These are phyloP conservation scores for Vachellia pachyceras DNA, from an alignment of 306 rosid species.

Conservation along the genomic window DNA sequence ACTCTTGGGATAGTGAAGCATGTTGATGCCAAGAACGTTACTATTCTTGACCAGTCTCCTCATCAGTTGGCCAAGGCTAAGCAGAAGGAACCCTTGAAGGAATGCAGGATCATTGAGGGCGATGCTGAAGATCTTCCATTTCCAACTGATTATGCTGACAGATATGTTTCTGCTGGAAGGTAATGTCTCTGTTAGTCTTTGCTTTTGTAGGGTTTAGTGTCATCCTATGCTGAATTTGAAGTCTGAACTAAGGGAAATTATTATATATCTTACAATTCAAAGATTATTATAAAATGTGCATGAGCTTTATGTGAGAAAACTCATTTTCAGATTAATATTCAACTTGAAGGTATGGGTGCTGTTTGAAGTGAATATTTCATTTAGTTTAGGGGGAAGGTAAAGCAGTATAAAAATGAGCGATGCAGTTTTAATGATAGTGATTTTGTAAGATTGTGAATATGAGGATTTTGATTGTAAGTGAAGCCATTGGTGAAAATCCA, in stretches of 20 bases:
- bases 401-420: too few relatives aligned
- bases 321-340: background rate
- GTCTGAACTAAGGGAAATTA: background rate
- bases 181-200: constrained; percentile 12
- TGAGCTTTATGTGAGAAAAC: background rate
- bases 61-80: constrained; percentile 83
- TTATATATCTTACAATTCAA: background rate
- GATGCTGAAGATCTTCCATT: constrained; percentile 88
- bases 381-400: too few relatives aligned
- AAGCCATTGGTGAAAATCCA: too few relatives aligned
- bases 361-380: too few relatives aligned
- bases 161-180: constrained; percentile 96
- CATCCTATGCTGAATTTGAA: background rate
- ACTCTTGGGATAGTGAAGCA: constrained; percentile 42
- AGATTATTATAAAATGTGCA: background rate
- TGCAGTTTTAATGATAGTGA: too few relatives aligned
- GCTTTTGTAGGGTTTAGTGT: background rate
- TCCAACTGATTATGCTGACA: constrained; percentile 77
- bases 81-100: constrained; percentile 79
- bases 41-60: constrained; percentile 87
- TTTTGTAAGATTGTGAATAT: too few relatives aligned
- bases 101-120: constrained; percentile 81
- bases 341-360: too few relatives aligned
- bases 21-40: constrained; percentile 81
- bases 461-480: too few relatives aligned